phyloP scores from a whole-genome alignment of 2,329 filamentous ascomycete species.

The Botrytis elliptica region DNA sequence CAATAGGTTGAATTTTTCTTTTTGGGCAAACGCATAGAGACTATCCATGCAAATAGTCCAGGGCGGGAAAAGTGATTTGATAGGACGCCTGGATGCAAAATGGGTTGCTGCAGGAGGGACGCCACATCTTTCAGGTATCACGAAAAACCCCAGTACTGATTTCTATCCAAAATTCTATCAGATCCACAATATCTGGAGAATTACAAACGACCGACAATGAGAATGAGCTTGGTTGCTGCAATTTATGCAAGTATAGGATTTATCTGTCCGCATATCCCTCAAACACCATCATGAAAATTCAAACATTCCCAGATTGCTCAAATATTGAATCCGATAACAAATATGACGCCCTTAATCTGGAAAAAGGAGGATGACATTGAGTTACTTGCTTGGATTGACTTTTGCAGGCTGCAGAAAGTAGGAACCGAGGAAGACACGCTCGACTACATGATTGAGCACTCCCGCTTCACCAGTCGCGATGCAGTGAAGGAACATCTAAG shows the following conservation, averaged over 20 bases:
- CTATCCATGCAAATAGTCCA: not conserved
- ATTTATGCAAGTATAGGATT: not conserved
- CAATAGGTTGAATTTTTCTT: not conserved
- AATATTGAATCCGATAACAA: not conserved
- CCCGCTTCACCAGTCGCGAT: not conserved
- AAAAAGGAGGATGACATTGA: not conserved
- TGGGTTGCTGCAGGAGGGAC: slow-evolving; percentile 2
- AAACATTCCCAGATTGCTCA: not conserved
- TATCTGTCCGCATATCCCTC: not conserved
- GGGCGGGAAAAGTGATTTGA: not conserved
- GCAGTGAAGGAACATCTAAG: not conserved
- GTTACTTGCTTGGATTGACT: slow-evolving; percentile 23
- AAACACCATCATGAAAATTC: not conserved
- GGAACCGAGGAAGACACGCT: not conserved
- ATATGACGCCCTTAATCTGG: not conserved
- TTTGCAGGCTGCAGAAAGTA: not conserved
- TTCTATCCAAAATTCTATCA: slow-evolving; percentile 10
- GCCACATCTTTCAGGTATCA: not conserved
- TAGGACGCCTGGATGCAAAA: not conserved
- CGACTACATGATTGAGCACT: not conserved
- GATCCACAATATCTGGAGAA: not conserved
- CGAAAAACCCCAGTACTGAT: not conserved
- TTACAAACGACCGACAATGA: not conserved
- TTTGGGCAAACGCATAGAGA: not conserved
- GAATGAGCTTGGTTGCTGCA: not conserved